These are phyloP conservation scores for Nymphaea thermarum DNA, from an alignment of 164 flowering plant species.

Conservation along the genomic window DNA sequence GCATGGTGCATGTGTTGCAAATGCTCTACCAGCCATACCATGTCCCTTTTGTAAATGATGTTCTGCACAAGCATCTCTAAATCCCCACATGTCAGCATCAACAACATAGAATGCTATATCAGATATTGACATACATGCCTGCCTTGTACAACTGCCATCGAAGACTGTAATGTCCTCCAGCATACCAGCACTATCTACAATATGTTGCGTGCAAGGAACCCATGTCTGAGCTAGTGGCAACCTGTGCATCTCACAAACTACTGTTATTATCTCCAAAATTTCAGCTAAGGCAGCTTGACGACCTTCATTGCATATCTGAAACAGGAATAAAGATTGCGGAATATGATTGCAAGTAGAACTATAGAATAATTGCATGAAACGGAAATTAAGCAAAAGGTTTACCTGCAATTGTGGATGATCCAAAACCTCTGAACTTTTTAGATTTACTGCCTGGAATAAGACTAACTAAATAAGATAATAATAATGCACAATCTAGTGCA, in stretches of 20 bases:
- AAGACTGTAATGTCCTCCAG: slow-evolving; percentile 72
- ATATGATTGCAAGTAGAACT: slow-evolving; percentile 7
- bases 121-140: slow-evolving; percentile 89
- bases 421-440: slow-evolving; percentile 81
- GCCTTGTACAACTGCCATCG: slow-evolving; percentile 93
- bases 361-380: neutral
- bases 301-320: slow-evolving; percentile 86
- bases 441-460: slow-evolving; percentile 79
- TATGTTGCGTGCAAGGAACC: slow-evolving; percentile 93
- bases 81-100: slow-evolving; percentile 93
- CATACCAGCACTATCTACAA: slow-evolving; percentile 82
- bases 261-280: slow-evolving; percentile 76
- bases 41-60: slow-evolving; percentile 92
- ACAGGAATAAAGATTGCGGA: slow-evolving; percentile 7
- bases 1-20: slow-evolving; percentile 41
- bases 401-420: slow-evolving; percentile 67
- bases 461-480: too few species aligned
- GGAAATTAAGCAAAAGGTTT: slow-evolving; percentile 7
- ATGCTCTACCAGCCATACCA: slow-evolving; percentile 90
- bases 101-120: slow-evolving; percentile 83
- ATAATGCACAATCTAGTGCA: neutral
- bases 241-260: slow-evolving; percentile 77
- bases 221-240: slow-evolving; percentile 97
- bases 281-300: slow-evolving; percentile 81
- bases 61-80: slow-evolving; percentile 90